Evolutionary conservation across 1,284 basidiomycete genomes (phyloP), one percentile per base, ranked within the genome.

Genomic region (Melampsora occidentalis): DNA sequence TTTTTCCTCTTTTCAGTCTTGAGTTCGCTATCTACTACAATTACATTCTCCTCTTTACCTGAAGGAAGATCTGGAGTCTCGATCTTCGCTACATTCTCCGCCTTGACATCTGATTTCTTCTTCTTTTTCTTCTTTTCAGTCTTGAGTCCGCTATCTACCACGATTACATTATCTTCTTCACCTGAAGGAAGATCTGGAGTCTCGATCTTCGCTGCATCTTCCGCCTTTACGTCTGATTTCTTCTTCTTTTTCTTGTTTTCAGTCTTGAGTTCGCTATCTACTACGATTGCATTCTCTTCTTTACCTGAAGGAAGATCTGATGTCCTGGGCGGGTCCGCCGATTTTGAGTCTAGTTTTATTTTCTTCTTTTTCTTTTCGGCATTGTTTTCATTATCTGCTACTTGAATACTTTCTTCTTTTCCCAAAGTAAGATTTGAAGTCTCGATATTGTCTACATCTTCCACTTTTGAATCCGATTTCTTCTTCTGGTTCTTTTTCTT

Each of bases 51-150:
- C 14, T 42, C 12, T 12, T 42, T 10, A 12, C 53, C 53, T 57
- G 22, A 28, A n/a, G 22, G 53, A 28, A 57, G 22, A 22, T 57
- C 25, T n/a, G 53, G 53, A 57, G 53, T 57, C 53, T 57, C 53
- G 18, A 22, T 10, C 25, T 57, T 57, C 5, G 53, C 6, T 57
- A 57, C 7, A n/a, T 57, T 10, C 22, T 12, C 18, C 7, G 7
- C 18, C 22, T 57, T n/a, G 0, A 7, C 2, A 57, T 57, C 53
- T n/a, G 53, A n/a, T 28, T 57, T 57, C 53, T 57, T 57, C 20
- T 57, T 57, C 25, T n/a, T 57, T 14, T 57, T 57, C 53, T 57
- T 57, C 53, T 42, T 42, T 42, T 42, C 42, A 42, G 42, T 42
- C 9, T 42, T 10, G 42, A 42, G 42, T 42, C 14, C 42, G 42